Evolutionary conservation across 2,329 filamentous ascomycete species (phyloP).

Genomic region (Trichoderma koningiopsis): DNA sequence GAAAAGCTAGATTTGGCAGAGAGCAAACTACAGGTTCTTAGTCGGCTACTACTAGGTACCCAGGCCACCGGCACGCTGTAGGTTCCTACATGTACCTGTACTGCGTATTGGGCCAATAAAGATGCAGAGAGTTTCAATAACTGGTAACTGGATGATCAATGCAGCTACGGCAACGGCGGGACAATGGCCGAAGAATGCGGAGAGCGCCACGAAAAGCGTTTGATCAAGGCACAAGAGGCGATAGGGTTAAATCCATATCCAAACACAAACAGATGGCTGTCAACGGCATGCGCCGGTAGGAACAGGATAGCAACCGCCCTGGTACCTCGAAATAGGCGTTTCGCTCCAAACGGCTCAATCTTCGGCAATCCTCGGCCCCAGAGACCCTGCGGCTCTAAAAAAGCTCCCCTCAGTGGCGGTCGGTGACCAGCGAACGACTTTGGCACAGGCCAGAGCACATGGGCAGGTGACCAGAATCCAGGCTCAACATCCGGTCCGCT

Average conservation of each 20-base stretch:
- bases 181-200: background rate
- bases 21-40: background rate
- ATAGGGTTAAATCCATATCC: background rate
- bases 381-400: conserved; percentile 16
- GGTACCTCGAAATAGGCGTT: background rate
- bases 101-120: background rate
- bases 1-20: background rate
- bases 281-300: background rate
- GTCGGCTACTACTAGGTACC: too few relatives aligned
- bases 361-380: conserved; percentile 31
- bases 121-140: background rate
- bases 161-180: background rate
- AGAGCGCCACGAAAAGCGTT: background rate
- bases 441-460: background rate
- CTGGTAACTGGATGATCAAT: background rate
- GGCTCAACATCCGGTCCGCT: background rate
- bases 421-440: conserved; percentile 22
- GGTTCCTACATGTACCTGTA: background rate
- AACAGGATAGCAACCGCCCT: background rate
- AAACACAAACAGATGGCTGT: background rate
- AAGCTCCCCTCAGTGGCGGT: background rate
- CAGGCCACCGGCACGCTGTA: background rate
- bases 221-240: background rate
- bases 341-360: conserved; percentile 10
- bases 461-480: background rate